Conservation (phyloP, 257 asterid genomes). For the Schizonepeta tenuifolia region DNA sequence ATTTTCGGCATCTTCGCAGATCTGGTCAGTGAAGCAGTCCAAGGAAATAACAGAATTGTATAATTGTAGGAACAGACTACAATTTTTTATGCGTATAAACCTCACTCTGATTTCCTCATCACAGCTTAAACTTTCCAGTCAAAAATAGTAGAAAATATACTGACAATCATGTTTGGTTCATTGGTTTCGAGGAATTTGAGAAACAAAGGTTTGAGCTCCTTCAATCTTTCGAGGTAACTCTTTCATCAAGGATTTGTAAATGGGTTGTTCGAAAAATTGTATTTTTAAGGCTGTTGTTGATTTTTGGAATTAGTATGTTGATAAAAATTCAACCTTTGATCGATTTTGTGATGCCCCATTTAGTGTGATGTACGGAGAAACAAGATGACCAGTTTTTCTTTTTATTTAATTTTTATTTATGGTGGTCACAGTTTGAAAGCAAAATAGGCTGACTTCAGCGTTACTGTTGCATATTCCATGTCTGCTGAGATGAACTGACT, state of each 20-base stretch:
- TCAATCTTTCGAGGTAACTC: slow-evolving; percentile 48
- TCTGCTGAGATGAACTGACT: neutral
- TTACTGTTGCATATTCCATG: neutral
- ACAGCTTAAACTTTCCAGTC: neutral
- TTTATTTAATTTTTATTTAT: neutral
- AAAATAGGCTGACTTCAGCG: neutral
- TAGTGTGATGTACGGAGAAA: neutral
- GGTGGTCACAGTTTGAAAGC: neutral
- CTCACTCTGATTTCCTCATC: neutral
- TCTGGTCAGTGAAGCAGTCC: neutral
- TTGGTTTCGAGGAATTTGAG: slow-evolving; percentile 46
- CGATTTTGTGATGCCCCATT: neutral
- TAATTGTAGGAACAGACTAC: neutral
- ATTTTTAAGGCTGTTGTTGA: neutral
- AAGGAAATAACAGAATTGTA: neutral
- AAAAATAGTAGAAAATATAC: neutral
- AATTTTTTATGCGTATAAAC: neutral
- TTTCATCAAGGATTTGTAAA: neutral
- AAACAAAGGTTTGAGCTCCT: slow-evolving; percentile 37
- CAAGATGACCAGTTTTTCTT: too few species aligned
- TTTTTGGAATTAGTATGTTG: neutral
- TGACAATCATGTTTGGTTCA: slow-evolving; percentile 43
- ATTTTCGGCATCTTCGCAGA: neutral
- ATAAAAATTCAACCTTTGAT: slow-evolving; percentile 12
- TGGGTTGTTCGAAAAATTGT: neutral